Percentiles rank a stretch among this genome's conserved stretches.
Conservation (phyloP, 139 green algal genomes). For the Micractinium sp. region DNA sequence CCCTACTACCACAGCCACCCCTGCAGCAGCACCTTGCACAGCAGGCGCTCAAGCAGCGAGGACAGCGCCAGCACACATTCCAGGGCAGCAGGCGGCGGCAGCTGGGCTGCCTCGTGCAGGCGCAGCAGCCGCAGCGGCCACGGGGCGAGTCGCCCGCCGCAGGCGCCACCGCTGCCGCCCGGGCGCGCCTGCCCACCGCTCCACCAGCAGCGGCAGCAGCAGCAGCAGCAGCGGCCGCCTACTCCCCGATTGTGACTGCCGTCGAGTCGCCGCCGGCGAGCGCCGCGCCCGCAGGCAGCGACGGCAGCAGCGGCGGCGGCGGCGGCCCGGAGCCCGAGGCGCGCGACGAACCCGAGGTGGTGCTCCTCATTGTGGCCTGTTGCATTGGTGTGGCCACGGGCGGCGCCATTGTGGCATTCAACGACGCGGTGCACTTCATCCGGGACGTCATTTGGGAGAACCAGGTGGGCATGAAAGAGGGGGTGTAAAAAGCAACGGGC, state of each 20-base stretch:
- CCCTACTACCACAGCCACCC: too few species aligned
- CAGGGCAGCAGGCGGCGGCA: too few species aligned
- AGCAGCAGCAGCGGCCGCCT: not conserved
- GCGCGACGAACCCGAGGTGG: constrained; percentile 54
- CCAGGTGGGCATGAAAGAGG: too few species aligned
- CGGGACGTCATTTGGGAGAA: constrained; percentile 43
- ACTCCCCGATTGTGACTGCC: not conserved
- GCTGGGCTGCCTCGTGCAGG: not conserved
- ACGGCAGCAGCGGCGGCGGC: not conserved
- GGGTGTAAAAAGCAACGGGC: too few species aligned
- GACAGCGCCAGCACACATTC: too few species aligned
- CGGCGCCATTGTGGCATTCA: constrained; percentile 63
- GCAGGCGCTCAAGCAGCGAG: too few species aligned
- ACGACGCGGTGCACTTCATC: constrained; percentile 56
- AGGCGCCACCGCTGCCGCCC: not conserved
- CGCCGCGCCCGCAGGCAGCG: not conserved
- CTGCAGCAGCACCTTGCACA: too few species aligned
- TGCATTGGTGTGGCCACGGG: constrained; percentile 58
- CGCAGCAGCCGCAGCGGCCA: not conserved
- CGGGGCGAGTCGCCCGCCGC: not conserved
- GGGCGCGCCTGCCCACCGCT: not conserved
- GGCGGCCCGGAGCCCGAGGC: not conserved
- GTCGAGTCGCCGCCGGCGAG: too few species aligned
- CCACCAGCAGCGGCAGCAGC: not conserved
- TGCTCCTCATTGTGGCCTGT: constrained; percentile 57